A percentile compares a stretch with the other conserved stretches of the same genome.
These are phyloP conservation scores for Torulaspora gathmanii DNA, from an alignment of 805 yeast species.

Conservation along the genomic window DNA sequence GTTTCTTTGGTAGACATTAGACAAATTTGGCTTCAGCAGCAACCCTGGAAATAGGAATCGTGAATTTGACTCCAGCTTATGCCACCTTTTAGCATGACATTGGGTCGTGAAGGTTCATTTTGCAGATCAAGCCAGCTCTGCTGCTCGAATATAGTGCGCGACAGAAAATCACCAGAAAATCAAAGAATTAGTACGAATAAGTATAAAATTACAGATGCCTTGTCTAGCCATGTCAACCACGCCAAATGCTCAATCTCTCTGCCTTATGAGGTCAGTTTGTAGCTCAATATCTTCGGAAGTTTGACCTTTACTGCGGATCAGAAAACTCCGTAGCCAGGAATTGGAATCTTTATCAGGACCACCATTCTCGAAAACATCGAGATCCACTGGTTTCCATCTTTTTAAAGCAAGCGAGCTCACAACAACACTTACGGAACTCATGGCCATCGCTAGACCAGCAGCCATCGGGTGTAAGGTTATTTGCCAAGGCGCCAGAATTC, in stretches of 20 bases:
- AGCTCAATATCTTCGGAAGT: constrained; percentile 21
- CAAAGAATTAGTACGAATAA: not conserved
- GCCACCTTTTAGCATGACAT: too few species aligned
- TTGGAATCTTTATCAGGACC: not conserved
- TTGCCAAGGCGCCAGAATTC: constrained; percentile 75
- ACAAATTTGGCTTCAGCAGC: not conserved
- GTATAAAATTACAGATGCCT: not conserved
- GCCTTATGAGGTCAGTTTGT: constrained; percentile 13
- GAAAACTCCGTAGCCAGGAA: not conserved
- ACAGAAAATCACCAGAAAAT: constrained; percentile 1
- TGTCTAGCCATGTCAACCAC: not conserved
- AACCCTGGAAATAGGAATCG: too few species aligned
- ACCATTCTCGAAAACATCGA: constrained; percentile 1
- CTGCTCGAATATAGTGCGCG: not conserved
- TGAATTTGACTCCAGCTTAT: too few species aligned
- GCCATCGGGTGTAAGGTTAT: constrained; percentile 77
- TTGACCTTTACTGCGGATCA: not conserved
- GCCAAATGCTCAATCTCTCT: not conserved
- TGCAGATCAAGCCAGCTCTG: too few species aligned
- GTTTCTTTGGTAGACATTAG: not conserved
- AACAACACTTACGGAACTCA: constrained; percentile 87
- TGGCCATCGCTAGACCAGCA: constrained; percentile 91
- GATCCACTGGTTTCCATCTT: constrained; percentile 47
- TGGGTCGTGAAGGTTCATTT: too few species aligned
- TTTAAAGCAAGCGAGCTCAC: constrained; percentile 69